Base-by-base conservation (phyloP, 495 filamentous ascomycete genomes). In the Podospora sp. region DNA sequence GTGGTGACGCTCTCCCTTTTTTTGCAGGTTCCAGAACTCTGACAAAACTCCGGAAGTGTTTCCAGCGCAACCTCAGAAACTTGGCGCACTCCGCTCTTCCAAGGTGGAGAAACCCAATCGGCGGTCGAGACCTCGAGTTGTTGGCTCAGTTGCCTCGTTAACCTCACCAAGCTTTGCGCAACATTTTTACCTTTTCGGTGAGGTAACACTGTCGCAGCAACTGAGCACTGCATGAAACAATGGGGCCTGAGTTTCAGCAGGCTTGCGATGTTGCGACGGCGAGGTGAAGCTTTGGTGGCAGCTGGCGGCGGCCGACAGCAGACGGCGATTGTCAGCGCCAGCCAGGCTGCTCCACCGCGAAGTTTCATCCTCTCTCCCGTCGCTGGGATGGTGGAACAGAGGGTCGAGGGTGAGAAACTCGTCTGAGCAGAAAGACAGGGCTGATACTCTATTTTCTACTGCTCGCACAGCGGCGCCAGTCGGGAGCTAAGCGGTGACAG, bases 381-480 rank as follows among this genome's bases (percentile, higher is more conserved):
- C 35, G 62, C 61, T 50, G 26, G 22, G 35, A 65, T 65, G 51
- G 16, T 59, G 24, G 40, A 36, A 52, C 36, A 66, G 8, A n/a
- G 22, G 52, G 9, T 22, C 52, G 24, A 24, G 29, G 57, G 25
- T 65, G 40, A 22, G 11, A 65, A 49, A 20, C 16, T 20, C 25
- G 49, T 20, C 14, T 61, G 33, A 20, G 21, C 29, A 25, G 29
- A 52, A 68, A 21, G 62, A 27, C 35, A 68, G 66, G 66, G 21
- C 59, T 68, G 67, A 59, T 50, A 66, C 62, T 53, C 56, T 62
- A 61, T 65, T 60, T 68, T 57, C 25, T 59, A 59, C n/a, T 61
- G 40, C 25, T 33, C 35, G 25, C n/a, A 22, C 20, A 25, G 8
- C 61, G 2, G 25, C 16, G 29, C 40, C 49, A 14, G 33, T 0